Base-by-base conservation (phyloP, 805 yeast genomes). In the Scheffersomyces lignosus region DNA sequence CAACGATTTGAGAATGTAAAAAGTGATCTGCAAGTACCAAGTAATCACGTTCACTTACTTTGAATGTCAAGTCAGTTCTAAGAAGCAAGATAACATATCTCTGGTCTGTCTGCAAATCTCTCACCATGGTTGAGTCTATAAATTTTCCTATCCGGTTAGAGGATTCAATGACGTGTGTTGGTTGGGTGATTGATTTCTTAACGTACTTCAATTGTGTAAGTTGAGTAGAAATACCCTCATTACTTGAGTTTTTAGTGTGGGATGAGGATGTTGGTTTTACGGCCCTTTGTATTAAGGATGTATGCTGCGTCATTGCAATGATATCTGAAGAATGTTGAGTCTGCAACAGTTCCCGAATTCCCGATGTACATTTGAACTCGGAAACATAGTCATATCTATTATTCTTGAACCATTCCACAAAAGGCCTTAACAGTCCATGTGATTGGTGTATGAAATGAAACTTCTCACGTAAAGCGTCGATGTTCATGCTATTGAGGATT, bases 401-500 rank as follows among this genome's bases (percentile, higher is more conserved):
- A 1, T 36, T 16, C 20, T 37, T 36, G 34, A 42, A 43, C 43
- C 44, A 37, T 5, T 40, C 39, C 4, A 42, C n/a, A 23, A 34
- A 41, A 5, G 30, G 10, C 10, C 28, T 29, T 2, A 32, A n/a
- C n/a, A n/a, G n/a, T n/a, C n/a, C n/a, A n/a, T n/a, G n/a, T n/a
- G n/a, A n/a, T n/a, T n/a, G n/a, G n/a, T 18, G 8, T 15, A 15
- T 4, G 33, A n/a, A 22, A 18, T 18, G 23, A 24, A 3, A 22
- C 2, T 24, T 16, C 20, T 4, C 28, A 14, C 17, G 13, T 23
- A 8, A 17, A 24, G 13, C 17, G n/a, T 29, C 38, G 25, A 13
- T 3, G n/a, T 16, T 7, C 14, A 4, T 33, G 33, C 9, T 23
- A 7, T 15, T 13, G 14, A 24, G 12, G 14, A 42, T 14, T 10